phyloP scores from a whole-genome alignment of 2,329 filamentous ascomycete species.

The Domatiomyces globalis region DNA sequence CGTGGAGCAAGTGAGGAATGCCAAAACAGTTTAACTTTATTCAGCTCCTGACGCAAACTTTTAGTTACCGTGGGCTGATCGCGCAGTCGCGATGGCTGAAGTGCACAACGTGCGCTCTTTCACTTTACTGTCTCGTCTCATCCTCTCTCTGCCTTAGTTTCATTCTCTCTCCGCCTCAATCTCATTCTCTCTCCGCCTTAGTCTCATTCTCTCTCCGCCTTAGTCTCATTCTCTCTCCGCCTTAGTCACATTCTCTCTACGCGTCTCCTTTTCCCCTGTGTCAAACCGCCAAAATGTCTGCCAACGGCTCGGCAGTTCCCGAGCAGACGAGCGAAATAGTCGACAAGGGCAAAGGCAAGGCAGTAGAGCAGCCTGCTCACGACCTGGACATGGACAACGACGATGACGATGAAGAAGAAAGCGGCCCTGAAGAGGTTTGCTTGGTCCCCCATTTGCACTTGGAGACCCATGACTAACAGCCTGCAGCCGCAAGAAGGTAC shows the following conservation, averaged over 20 bases:
- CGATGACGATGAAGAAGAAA: slow-evolving; percentile 52
- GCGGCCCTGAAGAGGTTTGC: slow-evolving; percentile 40
- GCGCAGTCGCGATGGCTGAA: neutral
- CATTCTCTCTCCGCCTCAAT: neutral
- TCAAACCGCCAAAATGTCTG: slow-evolving; percentile 13
- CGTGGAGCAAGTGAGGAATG: no score
- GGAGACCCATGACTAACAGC: neutral
- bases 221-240: neutral
- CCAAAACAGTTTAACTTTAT: no score
- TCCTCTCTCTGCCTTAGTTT: no score
- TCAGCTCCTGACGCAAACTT: neutral
- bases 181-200: neutral
- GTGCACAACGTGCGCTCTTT: neutral
- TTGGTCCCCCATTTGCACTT: neutral
- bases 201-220: neutral
- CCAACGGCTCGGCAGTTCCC: slow-evolving; percentile 15
- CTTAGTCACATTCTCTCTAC: neutral
- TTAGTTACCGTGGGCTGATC: neutral
- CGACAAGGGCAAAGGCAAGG: slow-evolving; percentile 83
- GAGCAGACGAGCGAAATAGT: slow-evolving; percentile 9
- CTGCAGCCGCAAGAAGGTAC: neutral
- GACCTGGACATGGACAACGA: slow-evolving; percentile 61
- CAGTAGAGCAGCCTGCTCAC: slow-evolving; percentile 38
- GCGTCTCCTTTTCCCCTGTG: neutral
- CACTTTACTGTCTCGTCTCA: no score